phyloP scores from a whole-genome alignment of 1,284 basidiomycete species.

The Ceratobasidium papillatum region DNA sequence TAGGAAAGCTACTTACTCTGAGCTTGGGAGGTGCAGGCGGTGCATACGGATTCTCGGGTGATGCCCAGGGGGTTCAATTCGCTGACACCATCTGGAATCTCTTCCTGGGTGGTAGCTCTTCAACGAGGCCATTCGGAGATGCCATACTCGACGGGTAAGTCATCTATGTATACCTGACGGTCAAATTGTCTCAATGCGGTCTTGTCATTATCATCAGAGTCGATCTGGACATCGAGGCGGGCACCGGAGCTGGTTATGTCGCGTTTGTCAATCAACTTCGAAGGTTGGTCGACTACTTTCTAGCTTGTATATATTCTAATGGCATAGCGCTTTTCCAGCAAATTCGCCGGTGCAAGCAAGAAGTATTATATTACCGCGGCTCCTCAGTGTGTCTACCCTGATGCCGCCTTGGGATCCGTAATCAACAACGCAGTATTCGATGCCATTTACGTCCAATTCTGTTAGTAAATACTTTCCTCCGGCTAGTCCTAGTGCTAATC shows the following conservation, averaged over 20 bases:
- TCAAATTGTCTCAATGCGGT: neutral
- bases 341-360: conserved; percentile 42
- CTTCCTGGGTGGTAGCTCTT: conserved; percentile 67
- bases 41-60: conserved; percentile 64
- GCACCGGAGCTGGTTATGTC: conserved; percentile 62
- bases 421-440: conserved; percentile 46
- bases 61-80: conserved; percentile 53
- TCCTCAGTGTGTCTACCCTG: conserved; percentile 46
- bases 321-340: neutral
- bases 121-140: conserved; percentile 67
- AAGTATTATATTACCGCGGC: conserved; percentile 48
- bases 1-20: conserved; percentile 66
- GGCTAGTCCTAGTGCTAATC: neutral
- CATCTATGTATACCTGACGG: neutral
- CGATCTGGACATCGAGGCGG: conserved; percentile 72
- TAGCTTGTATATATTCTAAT: neutral
- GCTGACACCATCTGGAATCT: conserved; percentile 63
- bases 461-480: conserved; percentile 24
- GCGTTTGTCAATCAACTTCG: conserved; percentile 68
- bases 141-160: conserved; percentile 70
- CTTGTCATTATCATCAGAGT: conserved; percentile 55
- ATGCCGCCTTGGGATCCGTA: conserved; percentile 42
- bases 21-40: conserved; percentile 71
- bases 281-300: neutral
- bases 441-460: conserved; percentile 46